Evolutionary conservation across 2,329 filamentous ascomycete species (phyloP).

Genomic region (Penicillium sp.): DNA sequence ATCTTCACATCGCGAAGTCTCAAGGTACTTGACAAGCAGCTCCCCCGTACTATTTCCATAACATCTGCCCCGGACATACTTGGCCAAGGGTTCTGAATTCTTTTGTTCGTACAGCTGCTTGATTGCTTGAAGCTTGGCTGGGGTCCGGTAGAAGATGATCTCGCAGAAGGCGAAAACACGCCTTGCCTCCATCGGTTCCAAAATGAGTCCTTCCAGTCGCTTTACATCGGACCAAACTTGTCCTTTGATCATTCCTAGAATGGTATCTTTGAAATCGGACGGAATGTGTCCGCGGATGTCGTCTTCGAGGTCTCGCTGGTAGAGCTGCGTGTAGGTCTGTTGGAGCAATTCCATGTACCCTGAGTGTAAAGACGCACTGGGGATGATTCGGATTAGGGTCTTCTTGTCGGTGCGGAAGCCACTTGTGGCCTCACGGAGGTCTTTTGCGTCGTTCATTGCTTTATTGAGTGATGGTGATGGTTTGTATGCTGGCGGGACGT

Average conservation of each 20-base stretch:
- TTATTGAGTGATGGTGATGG: background rate
- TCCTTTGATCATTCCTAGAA: background rate
- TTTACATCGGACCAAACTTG: background rate
- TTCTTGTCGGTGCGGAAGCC: background rate
- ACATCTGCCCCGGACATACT: background rate
- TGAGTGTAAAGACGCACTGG: background rate
- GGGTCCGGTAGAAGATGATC: background rate
- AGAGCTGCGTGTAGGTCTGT: background rate
- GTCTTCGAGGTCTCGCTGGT: background rate
- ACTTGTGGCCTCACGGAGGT: background rate
- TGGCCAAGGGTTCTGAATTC: background rate
- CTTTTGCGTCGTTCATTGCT: background rate
- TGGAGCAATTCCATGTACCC: background rate
- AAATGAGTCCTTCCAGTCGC: background rate
- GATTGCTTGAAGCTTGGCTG: background rate
- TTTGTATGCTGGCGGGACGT: background rate
- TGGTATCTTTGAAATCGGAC: background rate
- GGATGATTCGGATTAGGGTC: background rate
- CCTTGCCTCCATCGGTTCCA: background rate
- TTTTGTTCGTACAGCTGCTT: background rate
- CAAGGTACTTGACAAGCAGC: background rate
- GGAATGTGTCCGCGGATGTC: background rate
- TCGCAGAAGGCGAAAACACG: background rate
- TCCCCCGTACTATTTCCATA: background rate
- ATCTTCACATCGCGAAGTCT: background rate